These are phyloP conservation scores for Diddensiella santjacobensis DNA, from an alignment of 805 yeast genomes.

Conservation along the genomic window DNA sequence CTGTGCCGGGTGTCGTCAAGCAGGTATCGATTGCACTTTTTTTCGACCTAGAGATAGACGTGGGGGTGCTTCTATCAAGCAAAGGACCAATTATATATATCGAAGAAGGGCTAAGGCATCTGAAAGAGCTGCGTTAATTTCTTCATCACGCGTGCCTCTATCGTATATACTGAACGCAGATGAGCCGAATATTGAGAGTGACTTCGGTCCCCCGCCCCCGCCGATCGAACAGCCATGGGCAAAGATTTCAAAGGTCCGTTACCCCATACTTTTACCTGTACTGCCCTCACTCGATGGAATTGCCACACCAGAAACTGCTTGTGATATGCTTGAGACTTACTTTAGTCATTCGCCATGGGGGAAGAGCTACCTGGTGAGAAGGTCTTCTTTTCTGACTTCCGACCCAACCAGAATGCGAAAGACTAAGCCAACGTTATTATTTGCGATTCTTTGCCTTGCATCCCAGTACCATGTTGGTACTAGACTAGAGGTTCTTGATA, in stretches of 20 bases:
- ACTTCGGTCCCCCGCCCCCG: not conserved
- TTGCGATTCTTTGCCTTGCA: not conserved
- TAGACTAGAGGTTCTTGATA: conserved; percentile 1
- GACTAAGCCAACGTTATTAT: conserved; percentile 4
- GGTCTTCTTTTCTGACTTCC: not conserved
- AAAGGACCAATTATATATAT: conserved; percentile 2
- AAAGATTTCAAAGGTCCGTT: not conserved
- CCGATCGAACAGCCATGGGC: not conserved
- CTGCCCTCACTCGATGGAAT: conserved; percentile 1
- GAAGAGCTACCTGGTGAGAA: not conserved
- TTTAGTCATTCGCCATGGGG: conserved; percentile 1
- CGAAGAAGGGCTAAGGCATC: conserved; percentile 1
- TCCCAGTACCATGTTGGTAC: conserved; percentile 3
- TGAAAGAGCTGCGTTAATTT: not conserved
- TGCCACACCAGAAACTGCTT: conserved; percentile 1
- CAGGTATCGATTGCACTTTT: conserved; percentile 3
- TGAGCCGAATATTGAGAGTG: not conserved
- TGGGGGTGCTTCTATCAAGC: conserved; percentile 4
- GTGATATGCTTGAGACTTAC: conserved; percentile 3
- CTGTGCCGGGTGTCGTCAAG: conserved; percentile 2
- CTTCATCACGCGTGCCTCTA: not conserved
- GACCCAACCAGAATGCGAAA: not conserved
- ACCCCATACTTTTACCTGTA: conserved; percentile 3
- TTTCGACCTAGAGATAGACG: conserved; percentile 4
- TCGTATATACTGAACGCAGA: not conserved